Evolutionary conservation across 2,329 filamentous ascomycete species (phyloP).

Genomic region (Berkeleyomyces rouxiae): DNA sequence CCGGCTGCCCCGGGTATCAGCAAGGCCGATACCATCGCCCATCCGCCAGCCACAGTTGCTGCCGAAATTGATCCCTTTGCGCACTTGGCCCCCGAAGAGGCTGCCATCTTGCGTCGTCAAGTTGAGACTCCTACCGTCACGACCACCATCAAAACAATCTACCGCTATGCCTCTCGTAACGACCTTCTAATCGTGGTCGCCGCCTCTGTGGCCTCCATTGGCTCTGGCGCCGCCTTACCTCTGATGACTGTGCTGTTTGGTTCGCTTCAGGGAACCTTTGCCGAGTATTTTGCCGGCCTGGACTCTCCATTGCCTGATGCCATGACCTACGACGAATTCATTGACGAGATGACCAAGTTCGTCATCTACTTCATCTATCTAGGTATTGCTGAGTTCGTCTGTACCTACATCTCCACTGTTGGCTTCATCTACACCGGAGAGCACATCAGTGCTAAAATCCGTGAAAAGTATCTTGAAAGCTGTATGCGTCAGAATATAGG

Average conservation of each 20-base stretch:
- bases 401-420: slow-evolving; percentile 61
- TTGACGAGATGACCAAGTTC: slow-evolving; percentile 39
- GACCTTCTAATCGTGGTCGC: slow-evolving; percentile 49
- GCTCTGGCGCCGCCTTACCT: slow-evolving; percentile 57
- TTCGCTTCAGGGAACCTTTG: slow-evolving; percentile 55
- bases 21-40: background rate
- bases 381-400: slow-evolving; percentile 56
- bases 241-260: slow-evolving; percentile 74
- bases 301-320: slow-evolving; percentile 23
- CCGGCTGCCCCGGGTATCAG: background rate
- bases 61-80: slow-evolving; percentile 33
- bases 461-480: slow-evolving; percentile 67
- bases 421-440: slow-evolving; percentile 82
- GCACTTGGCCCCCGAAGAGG: slow-evolving; percentile 49
- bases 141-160: slow-evolving; percentile 48
- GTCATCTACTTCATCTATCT: slow-evolving; percentile 79
- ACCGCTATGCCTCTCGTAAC: slow-evolving; percentile 49
- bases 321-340: slow-evolving; percentile 38
- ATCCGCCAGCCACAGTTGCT: background rate
- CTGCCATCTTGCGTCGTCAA: slow-evolving; percentile 49
- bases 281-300: slow-evolving; percentile 38
- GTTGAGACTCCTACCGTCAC: slow-evolving; percentile 47
- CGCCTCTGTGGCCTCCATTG: slow-evolving; percentile 48
- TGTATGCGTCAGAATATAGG: slow-evolving; percentile 80
- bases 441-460: slow-evolving; percentile 61